Conservation (phyloP, 495 filamentous ascomycete genomes). For the Neurospora sp. region DNA sequence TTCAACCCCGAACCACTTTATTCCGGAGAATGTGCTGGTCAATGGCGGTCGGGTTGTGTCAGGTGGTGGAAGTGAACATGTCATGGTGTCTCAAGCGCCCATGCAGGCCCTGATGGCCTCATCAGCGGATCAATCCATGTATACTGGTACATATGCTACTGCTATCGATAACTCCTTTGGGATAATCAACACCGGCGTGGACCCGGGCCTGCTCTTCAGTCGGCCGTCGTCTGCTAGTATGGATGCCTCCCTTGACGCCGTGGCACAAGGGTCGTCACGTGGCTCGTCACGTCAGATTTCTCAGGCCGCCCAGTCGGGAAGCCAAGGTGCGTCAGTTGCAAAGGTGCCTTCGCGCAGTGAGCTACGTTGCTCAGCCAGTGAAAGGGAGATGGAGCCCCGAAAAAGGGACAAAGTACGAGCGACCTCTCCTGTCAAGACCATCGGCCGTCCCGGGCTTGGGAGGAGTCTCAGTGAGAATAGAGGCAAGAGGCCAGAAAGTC, state of each 20-base stretch:
- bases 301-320: slow-evolving; percentile 5
- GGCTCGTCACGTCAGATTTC: slow-evolving; percentile 15
- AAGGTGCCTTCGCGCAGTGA: slow-evolving; percentile 22
- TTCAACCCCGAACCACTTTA: slow-evolving; percentile 35
- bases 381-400: slow-evolving; percentile 24
- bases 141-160: slow-evolving; percentile 27
- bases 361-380: slow-evolving; percentile 33
- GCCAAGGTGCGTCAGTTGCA: slow-evolving; percentile 8
- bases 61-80: slow-evolving; percentile 17
- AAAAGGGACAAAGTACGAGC: slow-evolving; percentile 35
- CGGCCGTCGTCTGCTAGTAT: slow-evolving; percentile 34
- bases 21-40: slow-evolving; percentile 19
- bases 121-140: slow-evolving; percentile 27
- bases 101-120: slow-evolving; percentile 26
- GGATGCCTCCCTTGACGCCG: slow-evolving; percentile 25
- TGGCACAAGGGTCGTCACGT: slow-evolving; percentile 20
- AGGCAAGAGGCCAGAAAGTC: slow-evolving; percentile 24
- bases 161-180: slow-evolving; percentile 33
- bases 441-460: slow-evolving; percentile 44
- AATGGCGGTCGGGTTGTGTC: slow-evolving; percentile 21
- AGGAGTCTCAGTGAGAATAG: slow-evolving; percentile 50
- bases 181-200: slow-evolving; percentile 26
- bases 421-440: slow-evolving; percentile 43
- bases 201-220: slow-evolving; percentile 38
- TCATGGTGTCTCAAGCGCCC: slow-evolving; percentile 31